These are phyloP conservation scores for Andrographis paniculata DNA, from an alignment of 305 asterid species.

Conservation along the genomic window DNA sequence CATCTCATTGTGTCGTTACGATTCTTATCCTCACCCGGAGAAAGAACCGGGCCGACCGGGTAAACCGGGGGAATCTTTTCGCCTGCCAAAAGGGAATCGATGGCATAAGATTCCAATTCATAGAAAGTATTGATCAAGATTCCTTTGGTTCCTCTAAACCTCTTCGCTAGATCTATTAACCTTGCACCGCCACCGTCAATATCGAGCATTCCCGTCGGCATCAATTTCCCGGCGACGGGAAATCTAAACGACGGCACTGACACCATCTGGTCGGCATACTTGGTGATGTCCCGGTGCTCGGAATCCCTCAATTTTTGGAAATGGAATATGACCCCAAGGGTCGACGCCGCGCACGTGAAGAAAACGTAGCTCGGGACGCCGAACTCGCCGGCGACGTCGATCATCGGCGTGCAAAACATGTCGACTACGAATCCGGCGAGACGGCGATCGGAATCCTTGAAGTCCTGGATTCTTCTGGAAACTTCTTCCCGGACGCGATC, in stretches of 20 bases:
- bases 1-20: slow-evolving; percentile 26
- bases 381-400: slow-evolving; percentile 36
- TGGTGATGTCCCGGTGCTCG: slow-evolving; percentile 18
- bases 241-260: slow-evolving; percentile 7
- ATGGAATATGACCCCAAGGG: slow-evolving; percentile 13
- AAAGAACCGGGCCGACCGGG: slow-evolving; percentile 27
- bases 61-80: slow-evolving; percentile 23
- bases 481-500: slow-evolving; percentile 4
- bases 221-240: slow-evolving; percentile 21
- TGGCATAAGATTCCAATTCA: slow-evolving; percentile 31
- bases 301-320: too few relatives aligned
- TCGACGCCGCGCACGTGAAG: slow-evolving; percentile 42
- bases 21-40: too few relatives aligned
- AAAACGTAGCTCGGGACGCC: slow-evolving; percentile 31
- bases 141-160: slow-evolving; percentile 31
- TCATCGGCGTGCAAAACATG: slow-evolving; percentile 31
- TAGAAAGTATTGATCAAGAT: slow-evolving; percentile 32
- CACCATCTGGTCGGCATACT: slow-evolving; percentile 14
- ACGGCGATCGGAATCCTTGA: too few relatives aligned
- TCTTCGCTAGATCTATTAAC: slow-evolving; percentile 2
- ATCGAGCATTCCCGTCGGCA: slow-evolving; percentile 13
- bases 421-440: slow-evolving; percentile 25
- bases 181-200: slow-evolving; percentile 6
- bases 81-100: slow-evolving; percentile 12
- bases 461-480: too few relatives aligned